Evolutionary conservation across 306 rosid species (phyloP).

Genomic region (Acacia crassicarpa): DNA sequence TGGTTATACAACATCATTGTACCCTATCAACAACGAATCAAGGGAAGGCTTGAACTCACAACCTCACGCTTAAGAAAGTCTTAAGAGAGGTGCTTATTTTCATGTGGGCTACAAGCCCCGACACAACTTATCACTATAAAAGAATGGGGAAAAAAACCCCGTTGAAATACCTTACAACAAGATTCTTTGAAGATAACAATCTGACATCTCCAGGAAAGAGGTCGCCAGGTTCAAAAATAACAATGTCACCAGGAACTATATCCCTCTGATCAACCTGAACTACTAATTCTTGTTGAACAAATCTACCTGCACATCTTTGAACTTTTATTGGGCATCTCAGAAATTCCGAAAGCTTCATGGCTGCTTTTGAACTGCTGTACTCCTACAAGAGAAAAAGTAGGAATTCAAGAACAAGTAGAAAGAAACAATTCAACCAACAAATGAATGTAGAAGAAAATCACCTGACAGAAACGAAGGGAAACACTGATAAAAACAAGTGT

Average conservation of each 20-base stretch:
- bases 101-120: too few species aligned
- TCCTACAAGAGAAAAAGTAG: constrained; percentile 48
- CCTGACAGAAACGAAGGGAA: constrained; percentile 78
- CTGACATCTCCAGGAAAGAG: constrained; percentile 89
- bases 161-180: constrained; percentile 69
- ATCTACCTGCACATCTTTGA: constrained; percentile 87
- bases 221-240: constrained; percentile 86
- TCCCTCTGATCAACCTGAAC: constrained; percentile 90
- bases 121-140: constrained; percentile 8
- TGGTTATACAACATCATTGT: too few species aligned
- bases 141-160: neutral
- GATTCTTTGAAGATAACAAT: constrained; percentile 72
- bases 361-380: constrained; percentile 82
- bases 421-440: neutral
- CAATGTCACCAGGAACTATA: constrained; percentile 83
- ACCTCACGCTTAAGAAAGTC: too few species aligned
- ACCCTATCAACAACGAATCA: too few species aligned
- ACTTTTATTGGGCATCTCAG: constrained; percentile 74
- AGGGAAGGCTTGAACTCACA: too few species aligned
- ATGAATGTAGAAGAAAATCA: constrained; percentile 12
- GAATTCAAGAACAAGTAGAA: neutral
- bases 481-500: constrained; percentile 73
- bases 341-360: constrained; percentile 74
- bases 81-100: too few species aligned
- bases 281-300: constrained; percentile 64